A percentile compares a stretch with the other conserved stretches of the same genome.
Conservation (phyloP, 2,329 filamentous ascomycete species). For the Mollisiaceae sp. region DNA sequence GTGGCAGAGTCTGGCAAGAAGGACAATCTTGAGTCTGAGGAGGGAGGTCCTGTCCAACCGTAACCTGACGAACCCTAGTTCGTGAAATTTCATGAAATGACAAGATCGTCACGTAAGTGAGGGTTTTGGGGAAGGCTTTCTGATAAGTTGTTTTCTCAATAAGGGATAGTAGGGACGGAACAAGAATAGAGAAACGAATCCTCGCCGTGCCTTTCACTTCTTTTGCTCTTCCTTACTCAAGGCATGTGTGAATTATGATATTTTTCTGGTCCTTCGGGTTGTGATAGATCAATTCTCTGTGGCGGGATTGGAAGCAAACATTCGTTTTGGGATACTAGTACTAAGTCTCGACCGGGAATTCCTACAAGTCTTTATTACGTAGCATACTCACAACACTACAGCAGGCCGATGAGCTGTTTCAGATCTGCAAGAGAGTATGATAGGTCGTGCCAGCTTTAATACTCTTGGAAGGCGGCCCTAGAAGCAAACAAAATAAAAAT, state of each 20-base stretch:
- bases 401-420: neutral
- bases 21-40: neutral
- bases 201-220: neutral
- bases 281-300: neutral
- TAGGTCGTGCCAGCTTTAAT: neutral
- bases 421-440: neutral
- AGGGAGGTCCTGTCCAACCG: too few species aligned
- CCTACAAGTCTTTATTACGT: neutral
- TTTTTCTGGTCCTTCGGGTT: neutral
- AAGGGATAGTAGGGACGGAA: neutral
- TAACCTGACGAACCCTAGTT: too few species aligned
- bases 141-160: neutral
- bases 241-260: neutral
- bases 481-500: too few species aligned
- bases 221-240: neutral
- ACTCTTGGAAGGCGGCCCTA: neutral
- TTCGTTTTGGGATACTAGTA: neutral
- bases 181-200: neutral
- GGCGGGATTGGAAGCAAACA: neutral
- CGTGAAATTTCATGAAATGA: too few species aligned
- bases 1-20: neutral
- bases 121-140: neutral
- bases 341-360: too few species aligned
- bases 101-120: too few species aligned
- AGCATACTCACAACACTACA: too few species aligned